Percentiles rank a stretch among this genome's conserved stretches.
Conservation (phyloP, 192 early-diverging fungal genomes). For the Phycomyces nitens region DNA sequence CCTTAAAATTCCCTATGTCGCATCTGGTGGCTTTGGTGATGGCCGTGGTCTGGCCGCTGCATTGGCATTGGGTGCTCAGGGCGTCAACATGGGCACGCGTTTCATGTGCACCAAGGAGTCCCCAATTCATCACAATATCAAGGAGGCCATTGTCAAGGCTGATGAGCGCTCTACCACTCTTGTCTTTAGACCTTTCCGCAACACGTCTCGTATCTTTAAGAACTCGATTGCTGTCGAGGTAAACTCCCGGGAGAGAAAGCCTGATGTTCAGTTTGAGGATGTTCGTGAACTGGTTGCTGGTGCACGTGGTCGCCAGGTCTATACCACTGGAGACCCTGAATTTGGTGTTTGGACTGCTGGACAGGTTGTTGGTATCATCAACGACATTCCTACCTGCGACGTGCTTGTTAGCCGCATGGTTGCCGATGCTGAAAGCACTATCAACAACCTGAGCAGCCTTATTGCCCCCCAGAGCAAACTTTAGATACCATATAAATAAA, state of each 20-base stretch:
- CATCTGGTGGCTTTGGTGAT: constrained; percentile 76
- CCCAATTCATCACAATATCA: constrained; percentile 72
- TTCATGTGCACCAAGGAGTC: constrained; percentile 79
- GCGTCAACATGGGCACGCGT: constrained; percentile 83
- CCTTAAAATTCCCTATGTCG: constrained; percentile 70
- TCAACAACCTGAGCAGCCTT: constrained; percentile 21
- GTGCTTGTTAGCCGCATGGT: constrained; percentile 59
- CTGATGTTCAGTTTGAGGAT: constrained; percentile 64
- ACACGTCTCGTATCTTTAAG: constrained; percentile 74
- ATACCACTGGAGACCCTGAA: constrained; percentile 53
- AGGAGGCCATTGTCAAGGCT: constrained; percentile 67
- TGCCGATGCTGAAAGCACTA: constrained; percentile 45
- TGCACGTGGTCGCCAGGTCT: constrained; percentile 53
- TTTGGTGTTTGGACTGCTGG: constrained; percentile 64
- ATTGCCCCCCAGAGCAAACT: constrained; percentile 23
- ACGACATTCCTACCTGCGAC: constrained; percentile 76
- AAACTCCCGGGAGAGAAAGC: constrained; percentile 60
- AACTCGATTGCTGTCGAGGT: constrained; percentile 71
- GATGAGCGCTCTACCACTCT: constrained; percentile 62
- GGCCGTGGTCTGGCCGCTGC: constrained; percentile 71
- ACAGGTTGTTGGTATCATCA: constrained; percentile 67
- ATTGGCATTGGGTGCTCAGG: constrained; percentile 52
- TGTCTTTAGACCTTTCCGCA: constrained; percentile 74
- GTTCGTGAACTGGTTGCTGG: constrained; percentile 68
- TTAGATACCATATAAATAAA: constrained; percentile 4